Evolutionary conservation across 352 stramenopile species (phyloP), one percentile per base, ranked within the genome.

Genomic region (Phytophthora foliorum): DNA sequence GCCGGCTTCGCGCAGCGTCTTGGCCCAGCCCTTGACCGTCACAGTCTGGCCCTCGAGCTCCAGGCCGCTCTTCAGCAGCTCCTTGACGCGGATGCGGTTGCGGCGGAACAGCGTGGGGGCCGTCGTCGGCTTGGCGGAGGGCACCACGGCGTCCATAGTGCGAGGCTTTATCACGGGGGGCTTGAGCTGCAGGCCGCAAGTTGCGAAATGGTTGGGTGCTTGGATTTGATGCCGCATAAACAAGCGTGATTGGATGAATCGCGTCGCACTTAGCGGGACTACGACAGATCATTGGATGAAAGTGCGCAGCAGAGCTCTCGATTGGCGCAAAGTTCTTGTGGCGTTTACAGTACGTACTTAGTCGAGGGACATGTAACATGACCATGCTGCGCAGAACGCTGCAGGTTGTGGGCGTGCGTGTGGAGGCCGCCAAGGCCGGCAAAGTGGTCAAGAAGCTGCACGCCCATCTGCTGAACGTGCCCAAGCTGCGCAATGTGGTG

Each of bases 1-100:
- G 50, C 88, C 90, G 11, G 89, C 93, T 55, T 97, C 88, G 10
- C 95, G 90, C 32, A 97, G 72, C 29, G 95, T 99, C 71, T 97
- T 93, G 42, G 92, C 86, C 97, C 97, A 99, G 27, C 96, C 97
- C 68, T 96, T 97, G 60, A 99, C 90, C 13, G 84, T 97, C 31
- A 98, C 84, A 24, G 78, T 92, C 76, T 98, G 69, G 36, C 91
- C 90, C 39, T 97, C 79, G 34, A 92, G 70, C 52, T 76, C 57
- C 22, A 92, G 55, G 1, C 89, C 88, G 46, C 61, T 74, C 32
- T 67, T 55, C 7, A 97, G 75, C 19, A 96, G 72, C 69, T 96
- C 83, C 75, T 97, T 97, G 29, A 97, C 77, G 64, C 88, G 86
- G 31, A 91, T 82, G 65, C 89, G 88, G 75, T 90, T 90, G 73